Percentiles rank a stretch among this genome's conserved stretches.
Conservation (phyloP, 805 yeast genomes). For the Wickerhamiella cacticola region DNA sequence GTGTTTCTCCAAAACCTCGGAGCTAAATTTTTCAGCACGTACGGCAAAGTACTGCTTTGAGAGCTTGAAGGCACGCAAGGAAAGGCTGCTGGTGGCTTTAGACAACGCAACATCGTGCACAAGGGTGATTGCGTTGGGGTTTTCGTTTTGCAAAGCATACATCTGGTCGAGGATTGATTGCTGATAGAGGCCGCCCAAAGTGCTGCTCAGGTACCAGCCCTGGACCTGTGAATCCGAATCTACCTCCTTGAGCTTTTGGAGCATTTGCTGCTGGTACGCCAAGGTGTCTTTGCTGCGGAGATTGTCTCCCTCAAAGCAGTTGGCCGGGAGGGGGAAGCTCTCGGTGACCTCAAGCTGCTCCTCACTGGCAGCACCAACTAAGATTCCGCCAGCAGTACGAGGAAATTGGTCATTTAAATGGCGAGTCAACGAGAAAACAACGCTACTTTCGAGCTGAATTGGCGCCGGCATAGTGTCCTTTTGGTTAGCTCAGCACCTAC, state of each 20-base stretch:
- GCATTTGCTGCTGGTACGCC: constrained; percentile 56
- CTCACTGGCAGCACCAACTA: constrained; percentile 20
- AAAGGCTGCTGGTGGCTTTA: constrained; percentile 43
- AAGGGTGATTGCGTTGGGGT: constrained; percentile 42
- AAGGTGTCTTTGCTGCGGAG: constrained; percentile 50
- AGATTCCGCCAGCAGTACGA: constrained; percentile 22
- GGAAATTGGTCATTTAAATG: constrained; percentile 23
- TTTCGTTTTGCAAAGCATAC: constrained; percentile 48
- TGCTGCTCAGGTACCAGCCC: constrained; percentile 72
- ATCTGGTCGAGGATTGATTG: constrained; percentile 53
- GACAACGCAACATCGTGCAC: constrained; percentile 57
- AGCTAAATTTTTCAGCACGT: constrained; percentile 43
- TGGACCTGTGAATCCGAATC: constrained; percentile 57
- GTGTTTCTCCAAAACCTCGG: constrained; percentile 48
- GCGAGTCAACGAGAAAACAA: constrained; percentile 21
- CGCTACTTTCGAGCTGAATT: constrained; percentile 20
- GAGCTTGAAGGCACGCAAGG: constrained; percentile 58
- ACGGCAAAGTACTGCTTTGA: constrained; percentile 48
- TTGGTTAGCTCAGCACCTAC: constrained; percentile 1
- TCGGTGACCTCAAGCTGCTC: constrained; percentile 21
- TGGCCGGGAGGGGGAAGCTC: constrained; percentile 52
- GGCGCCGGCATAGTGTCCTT: not conserved
- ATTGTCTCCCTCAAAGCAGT: constrained; percentile 44
- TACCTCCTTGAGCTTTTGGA: constrained; percentile 47
- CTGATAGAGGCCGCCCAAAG: constrained; percentile 57